Percentiles rank a stretch among this genome's conserved stretches.
phyloP scores from a whole-genome alignment of 2,329 filamentous ascomycete species.

The Monosporascus sp. region DNA sequence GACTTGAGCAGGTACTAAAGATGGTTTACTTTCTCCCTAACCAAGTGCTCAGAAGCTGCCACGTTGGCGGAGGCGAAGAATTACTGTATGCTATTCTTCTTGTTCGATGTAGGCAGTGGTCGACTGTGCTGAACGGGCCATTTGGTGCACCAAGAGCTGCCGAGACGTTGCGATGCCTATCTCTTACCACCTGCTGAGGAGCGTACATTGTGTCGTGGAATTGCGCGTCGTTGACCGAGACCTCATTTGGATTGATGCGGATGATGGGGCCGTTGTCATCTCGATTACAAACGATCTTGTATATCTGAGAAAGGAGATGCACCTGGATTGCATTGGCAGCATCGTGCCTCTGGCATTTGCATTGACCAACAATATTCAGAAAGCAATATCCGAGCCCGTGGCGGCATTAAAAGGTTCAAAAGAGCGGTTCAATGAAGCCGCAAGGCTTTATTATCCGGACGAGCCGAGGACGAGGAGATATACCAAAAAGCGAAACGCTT shows the following conservation, averaged over 20 bases:
- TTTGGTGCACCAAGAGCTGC: background rate
- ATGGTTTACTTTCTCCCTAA: background rate
- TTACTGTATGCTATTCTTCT: background rate
- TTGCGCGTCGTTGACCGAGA: slow-evolving; percentile 4
- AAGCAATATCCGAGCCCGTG: background rate
- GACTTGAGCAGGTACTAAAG: too few species aligned
- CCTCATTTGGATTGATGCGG: slow-evolving; percentile 7
- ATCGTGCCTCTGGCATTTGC: slow-evolving; percentile 4
- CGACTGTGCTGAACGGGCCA: slow-evolving; percentile 1
- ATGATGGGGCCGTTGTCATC: slow-evolving; percentile 13
- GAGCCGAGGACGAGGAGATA: background rate
- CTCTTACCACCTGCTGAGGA: background rate
- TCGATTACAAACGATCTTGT: slow-evolving; percentile 18
- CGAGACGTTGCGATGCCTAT: background rate
- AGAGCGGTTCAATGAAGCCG: slow-evolving; percentile 3
- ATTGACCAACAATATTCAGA: background rate
- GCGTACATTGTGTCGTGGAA: slow-evolving; percentile 4
- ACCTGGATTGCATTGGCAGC: slow-evolving; percentile 3
- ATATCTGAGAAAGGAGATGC: slow-evolving; percentile 15
- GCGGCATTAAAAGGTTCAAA: background rate
- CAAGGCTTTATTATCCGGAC: background rate
- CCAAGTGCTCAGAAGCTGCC: background rate
- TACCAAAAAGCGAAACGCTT: slow-evolving; percentile 1
- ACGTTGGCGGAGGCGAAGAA: slow-evolving; percentile 1
- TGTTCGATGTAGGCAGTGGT: slow-evolving; percentile 1